Evolutionary conservation across 169 alveolate genomes (phyloP), one percentile per base, ranked within the genome.

Genomic region (Theileria annulata): DNA sequence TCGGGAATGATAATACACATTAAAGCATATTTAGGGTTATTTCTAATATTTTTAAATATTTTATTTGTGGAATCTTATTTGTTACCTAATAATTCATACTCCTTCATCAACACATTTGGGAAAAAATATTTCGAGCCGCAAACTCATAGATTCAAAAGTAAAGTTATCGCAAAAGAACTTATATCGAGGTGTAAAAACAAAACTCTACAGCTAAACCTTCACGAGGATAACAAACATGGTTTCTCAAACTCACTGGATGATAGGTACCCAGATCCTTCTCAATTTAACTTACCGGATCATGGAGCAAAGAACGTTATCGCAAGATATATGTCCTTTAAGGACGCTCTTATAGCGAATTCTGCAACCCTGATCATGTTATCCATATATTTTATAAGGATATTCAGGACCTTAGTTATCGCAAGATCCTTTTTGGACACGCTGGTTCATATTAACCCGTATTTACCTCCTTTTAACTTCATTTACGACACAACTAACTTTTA

Each of bases 371-470:
- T 73, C 23, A 31, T 83, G 64, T 67, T 70, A 9, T 25, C 78
- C n/a, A 58, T 83, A 4, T 83, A 83, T 58, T 60, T 83, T 10
- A 77, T 86, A 28, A 90, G 93, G 37, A 87, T 91, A 49, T 89
- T 80, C 87, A 88, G 87, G 78, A 64, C 85, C 54, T 47, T 91
- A 59, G 82, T 92, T 37, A 84, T 85, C 87, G 77, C 88, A n/a
- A 71, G 96, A 48, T 79, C 83, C 75, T 74, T 92, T 25, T 58
- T 92, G 37, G 96, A 92, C 71, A 91, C 95, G 94, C 81, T 92
- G 25, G 93, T 94, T 17, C 96, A 92, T 71, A 88, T 86, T 35
- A 92, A 92, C 64, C 95, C 96, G 17, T 91, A 92, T 82, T 77
- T 92, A 31, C 93, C 87, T 49, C 96, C 96, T 23, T 92, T 88